These are phyloP conservation scores for Ambispora gerdemannii DNA, from an alignment of 192 early-diverging fungal species.

Conservation along the genomic window DNA sequence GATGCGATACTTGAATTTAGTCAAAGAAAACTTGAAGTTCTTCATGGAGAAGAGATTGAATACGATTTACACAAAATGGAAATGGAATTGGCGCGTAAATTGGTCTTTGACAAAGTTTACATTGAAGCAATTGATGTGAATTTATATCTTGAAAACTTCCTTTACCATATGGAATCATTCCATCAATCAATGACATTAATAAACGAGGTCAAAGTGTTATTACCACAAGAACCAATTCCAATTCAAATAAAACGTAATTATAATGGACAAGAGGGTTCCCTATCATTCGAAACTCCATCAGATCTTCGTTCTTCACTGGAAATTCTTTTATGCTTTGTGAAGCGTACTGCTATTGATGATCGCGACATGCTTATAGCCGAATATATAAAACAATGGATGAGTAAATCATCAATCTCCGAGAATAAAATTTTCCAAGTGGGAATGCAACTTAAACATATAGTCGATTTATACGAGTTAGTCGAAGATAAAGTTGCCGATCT, in stretches of 20 bases:
- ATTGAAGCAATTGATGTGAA: constrained; percentile 8
- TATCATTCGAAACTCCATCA: constrained; percentile 4
- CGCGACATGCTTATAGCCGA: constrained; percentile 10
- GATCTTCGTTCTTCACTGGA: constrained; percentile 23
- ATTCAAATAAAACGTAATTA: not conserved
- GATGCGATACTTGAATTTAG: constrained; percentile 14
- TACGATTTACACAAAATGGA: constrained; percentile 31
- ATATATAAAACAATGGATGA: constrained; percentile 26
- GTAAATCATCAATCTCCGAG: constrained; percentile 4
- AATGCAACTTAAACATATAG: constrained; percentile 22
- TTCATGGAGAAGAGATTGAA: constrained; percentile 21
- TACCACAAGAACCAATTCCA: constrained; percentile 20
- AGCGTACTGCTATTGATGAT: constrained; percentile 14
- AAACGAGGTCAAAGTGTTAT: constrained; percentile 16
- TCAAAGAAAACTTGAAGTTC: constrained; percentile 9
- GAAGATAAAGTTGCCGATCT: constrained; percentile 24
- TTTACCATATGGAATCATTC: constrained; percentile 30
- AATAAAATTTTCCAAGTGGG: not conserved
- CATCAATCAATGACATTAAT: constrained; percentile 12
- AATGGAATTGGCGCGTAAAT: constrained; percentile 7
- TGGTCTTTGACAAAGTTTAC: constrained; percentile 28
- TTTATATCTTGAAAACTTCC: constrained; percentile 14
- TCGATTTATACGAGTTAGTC: constrained; percentile 26
- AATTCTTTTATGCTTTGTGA: constrained; percentile 30
- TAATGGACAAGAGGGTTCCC: not conserved